Conservation (phyloP, 2,329 filamentous ascomycete genomes). For the Phialocephala sp. region DNA sequence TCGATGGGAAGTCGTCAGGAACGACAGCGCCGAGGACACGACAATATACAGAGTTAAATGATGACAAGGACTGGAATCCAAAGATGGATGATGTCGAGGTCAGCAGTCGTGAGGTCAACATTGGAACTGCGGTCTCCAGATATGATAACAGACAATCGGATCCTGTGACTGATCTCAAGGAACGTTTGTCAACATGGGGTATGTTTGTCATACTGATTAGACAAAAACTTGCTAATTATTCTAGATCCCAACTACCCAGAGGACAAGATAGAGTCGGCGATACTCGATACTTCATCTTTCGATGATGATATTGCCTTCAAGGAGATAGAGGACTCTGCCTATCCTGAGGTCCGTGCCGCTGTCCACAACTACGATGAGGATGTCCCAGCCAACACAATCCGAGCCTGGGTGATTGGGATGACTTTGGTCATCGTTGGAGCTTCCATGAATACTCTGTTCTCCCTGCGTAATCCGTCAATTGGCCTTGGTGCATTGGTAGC, state of each 20-base stretch:
- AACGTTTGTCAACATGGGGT: constrained; percentile 31
- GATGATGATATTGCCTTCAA: constrained; percentile 32
- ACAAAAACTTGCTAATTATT: neutral
- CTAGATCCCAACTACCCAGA: constrained; percentile 32
- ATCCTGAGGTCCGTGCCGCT: constrained; percentile 54
- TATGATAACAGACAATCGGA: constrained; percentile 25
- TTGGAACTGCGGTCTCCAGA: constrained; percentile 19
- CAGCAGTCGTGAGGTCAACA: constrained; percentile 25
- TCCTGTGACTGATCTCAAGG: constrained; percentile 31
- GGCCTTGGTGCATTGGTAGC: constrained; percentile 50
- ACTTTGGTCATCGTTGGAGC: constrained; percentile 41
- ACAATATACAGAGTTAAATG: constrained; percentile 23
- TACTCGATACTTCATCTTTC: constrained; percentile 70
- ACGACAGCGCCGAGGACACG: constrained; percentile 27
- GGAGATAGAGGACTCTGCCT: constrained; percentile 34
- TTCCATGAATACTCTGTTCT: constrained; percentile 40
- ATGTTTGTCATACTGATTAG: neutral
- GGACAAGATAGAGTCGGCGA: constrained; percentile 49
- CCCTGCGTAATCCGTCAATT: constrained; percentile 38
- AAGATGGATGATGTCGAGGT: constrained; percentile 32
- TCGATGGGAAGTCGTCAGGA: constrained; percentile 33
- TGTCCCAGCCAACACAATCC: constrained; percentile 68
- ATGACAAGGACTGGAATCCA: constrained; percentile 34
- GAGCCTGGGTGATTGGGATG: constrained; percentile 67
- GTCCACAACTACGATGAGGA: constrained; percentile 69